Evolutionary conservation across 1,284 basidiomycete species (phyloP).

Genomic region (Puccinia triticina): DNA sequence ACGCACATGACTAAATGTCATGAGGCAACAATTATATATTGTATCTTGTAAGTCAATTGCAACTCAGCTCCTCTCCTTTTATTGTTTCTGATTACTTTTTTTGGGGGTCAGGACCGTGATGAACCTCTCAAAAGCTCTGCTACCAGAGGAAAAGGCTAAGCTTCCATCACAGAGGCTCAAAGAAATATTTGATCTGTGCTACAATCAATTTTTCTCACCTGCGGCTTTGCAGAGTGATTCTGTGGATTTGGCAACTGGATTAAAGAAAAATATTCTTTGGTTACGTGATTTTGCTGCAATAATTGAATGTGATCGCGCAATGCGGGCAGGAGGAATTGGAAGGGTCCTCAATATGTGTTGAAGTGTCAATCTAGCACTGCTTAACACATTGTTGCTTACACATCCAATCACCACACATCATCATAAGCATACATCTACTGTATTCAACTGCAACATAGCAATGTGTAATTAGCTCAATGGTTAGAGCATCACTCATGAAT

Average conservation of each 20-base stretch:
- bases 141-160: not conserved
- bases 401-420: too few species aligned
- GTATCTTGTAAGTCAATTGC: not conserved
- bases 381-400: too few species aligned
- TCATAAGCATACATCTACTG: too few species aligned
- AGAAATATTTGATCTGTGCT: not conserved
- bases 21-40: not conserved
- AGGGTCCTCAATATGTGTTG: not conserved
- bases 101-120: not conserved
- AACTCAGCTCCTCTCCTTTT: too few species aligned
- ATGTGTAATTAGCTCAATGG: too few species aligned
- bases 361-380: too few species aligned
- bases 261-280: not conserved
- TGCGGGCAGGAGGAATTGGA: not conserved
- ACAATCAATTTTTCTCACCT: conserved; percentile 1
- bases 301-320: not conserved
- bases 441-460: too few species aligned
- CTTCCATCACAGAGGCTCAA: not conserved
- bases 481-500: too few species aligned
- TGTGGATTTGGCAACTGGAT: not conserved
- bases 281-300: not conserved
- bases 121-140: not conserved
- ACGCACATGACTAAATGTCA: not conserved
- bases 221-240: not conserved
- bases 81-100: too few species aligned